A percentile compares a stretch with the other conserved stretches of the same genome.
phyloP scores from a whole-genome alignment of 129 eudicot genomes.

The Escallonia herrerae region DNA sequence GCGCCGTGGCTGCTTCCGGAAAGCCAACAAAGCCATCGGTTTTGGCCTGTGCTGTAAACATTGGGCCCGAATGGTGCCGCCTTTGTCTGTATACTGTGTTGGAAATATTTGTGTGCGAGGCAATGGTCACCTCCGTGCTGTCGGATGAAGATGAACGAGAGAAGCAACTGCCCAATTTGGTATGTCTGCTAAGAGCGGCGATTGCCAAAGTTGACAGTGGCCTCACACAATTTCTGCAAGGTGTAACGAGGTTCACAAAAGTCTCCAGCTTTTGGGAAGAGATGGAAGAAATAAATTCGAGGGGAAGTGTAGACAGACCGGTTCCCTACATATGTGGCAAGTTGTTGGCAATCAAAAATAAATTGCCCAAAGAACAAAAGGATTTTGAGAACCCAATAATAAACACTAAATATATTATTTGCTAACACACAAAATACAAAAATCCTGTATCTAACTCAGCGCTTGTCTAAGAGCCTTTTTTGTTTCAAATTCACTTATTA shows the following conservation, averaged over 20 bases:
- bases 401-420: no score
- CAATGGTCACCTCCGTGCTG: no score
- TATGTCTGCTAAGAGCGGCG: conserved; percentile 1
- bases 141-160: neutral
- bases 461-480: no score
- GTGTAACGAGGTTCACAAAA: conserved; percentile 3
- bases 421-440: no score
- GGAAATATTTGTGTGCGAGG: conserved; percentile 16
- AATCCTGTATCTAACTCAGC: no score
- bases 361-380: no score
- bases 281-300: neutral
- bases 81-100: conserved; percentile 3
- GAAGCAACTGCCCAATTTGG: conserved; percentile 1
- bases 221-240: conserved; percentile 9
- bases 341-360: no score
- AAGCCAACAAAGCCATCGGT: neutral
- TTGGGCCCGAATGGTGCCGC: conserved; percentile 8
- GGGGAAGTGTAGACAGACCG: no score
- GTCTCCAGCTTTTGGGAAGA: neutral
- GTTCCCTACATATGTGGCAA: no score
- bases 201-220: neutral
- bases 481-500: no score
- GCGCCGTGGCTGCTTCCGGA: neutral
- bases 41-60: conserved; percentile 6
- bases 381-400: no score